Percentiles rank a stretch among this genome's conserved stretches.
Evolutionary conservation across 2,329 filamentous ascomycete genomes (phyloP).

Genomic region (Podosphaera xanthii): DNA sequence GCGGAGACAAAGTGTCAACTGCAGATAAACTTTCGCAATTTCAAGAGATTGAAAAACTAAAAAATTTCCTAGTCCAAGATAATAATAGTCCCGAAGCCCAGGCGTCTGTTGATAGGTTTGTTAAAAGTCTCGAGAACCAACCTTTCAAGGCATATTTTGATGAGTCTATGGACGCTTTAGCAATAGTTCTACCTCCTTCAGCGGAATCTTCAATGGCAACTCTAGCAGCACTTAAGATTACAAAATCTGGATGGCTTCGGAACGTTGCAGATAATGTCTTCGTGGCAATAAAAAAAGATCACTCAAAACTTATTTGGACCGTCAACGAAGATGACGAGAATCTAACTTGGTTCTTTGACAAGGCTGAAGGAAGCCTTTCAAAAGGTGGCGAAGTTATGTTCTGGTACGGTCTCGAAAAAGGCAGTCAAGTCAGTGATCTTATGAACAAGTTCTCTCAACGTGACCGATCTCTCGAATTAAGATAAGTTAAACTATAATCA

Average conservation of each 20-base stretch:
- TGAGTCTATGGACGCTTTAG: constrained; percentile 78
- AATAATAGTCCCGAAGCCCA: constrained; percentile 66
- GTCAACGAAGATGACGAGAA: constrained; percentile 93
- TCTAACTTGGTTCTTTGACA: constrained; percentile 93
- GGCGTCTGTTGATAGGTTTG: constrained; percentile 67
- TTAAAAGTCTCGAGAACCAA: constrained; percentile 52
- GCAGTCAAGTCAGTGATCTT: constrained; percentile 45
- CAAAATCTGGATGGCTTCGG: constrained; percentile 80
- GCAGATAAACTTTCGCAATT: constrained; percentile 52
- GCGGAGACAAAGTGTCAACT: constrained; percentile 71
- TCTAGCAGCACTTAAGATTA: constrained; percentile 76
- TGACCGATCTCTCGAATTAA: constrained; percentile 31
- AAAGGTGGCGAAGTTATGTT: constrained; percentile 77
- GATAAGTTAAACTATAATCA: no score
- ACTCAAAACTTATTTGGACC: constrained; percentile 83
- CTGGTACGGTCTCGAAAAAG: constrained; percentile 65
- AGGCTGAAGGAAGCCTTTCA: constrained; percentile 78
- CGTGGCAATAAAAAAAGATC: constrained; percentile 78
- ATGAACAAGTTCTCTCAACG: constrained; percentile 70
- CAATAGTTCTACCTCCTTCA: constrained; percentile 58
- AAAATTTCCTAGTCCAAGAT: constrained; percentile 62
- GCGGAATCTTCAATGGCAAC: constrained; percentile 49
- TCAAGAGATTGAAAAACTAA: constrained; percentile 51
- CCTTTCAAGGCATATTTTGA: constrained; percentile 89
- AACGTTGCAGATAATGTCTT: constrained; percentile 94